Base-by-base conservation (phyloP, 225 moss, liverwort and hornwort genomes). In the Marchantia polymorpha region DNA sequence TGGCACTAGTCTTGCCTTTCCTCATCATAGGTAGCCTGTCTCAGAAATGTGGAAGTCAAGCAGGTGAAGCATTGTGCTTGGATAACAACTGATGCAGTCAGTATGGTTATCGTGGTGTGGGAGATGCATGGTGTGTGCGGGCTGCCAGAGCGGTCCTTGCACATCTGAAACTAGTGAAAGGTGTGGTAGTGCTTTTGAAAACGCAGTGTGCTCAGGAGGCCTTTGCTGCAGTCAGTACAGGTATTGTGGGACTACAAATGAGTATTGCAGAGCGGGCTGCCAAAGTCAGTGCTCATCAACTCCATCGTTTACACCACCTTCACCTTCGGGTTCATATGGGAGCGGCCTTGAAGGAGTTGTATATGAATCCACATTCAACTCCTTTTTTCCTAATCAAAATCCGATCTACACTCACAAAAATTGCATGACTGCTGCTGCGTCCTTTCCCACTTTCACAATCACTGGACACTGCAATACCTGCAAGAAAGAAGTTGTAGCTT, bases 321-420 rank as follows among this genome's bases (percentile, higher is more conserved):
- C 61, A 46, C 48, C 61, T 20, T 11, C 74, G 9, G 49, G 78
- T 0, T 16, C 26, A 13, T 49, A 55, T 7, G 65, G 68, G 48
- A 74, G 67, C 9, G 84, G 86, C 3, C 59, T 86, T 0, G 82
- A 61, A 23, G 80, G 56, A 64, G 68, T 84, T 0, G 74, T 86
- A 3, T 64, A 75, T 3, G 22, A 23, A 10, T 47, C 8, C 16
- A 6, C 73, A n/a, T 86, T 56, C 82, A 23, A 84, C 60, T 7
- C 15, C 15, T 52, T 89, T 51, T 89, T 80, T 26, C 82, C 86
- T 23, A 63, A 75, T 12, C 73, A 78, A 26, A 73, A 80, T 22
- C 3, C 73, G 7, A 82, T 89, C 65, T 86, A 84, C 80, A 82
- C 86, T 8, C 84, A 89, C 72, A 26, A 61, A 12, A 25, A 68